Evolutionary conservation across 1,139 yeast species (phyloP).

Genomic region (Kurtzmaniella quercitrusa): DNA sequence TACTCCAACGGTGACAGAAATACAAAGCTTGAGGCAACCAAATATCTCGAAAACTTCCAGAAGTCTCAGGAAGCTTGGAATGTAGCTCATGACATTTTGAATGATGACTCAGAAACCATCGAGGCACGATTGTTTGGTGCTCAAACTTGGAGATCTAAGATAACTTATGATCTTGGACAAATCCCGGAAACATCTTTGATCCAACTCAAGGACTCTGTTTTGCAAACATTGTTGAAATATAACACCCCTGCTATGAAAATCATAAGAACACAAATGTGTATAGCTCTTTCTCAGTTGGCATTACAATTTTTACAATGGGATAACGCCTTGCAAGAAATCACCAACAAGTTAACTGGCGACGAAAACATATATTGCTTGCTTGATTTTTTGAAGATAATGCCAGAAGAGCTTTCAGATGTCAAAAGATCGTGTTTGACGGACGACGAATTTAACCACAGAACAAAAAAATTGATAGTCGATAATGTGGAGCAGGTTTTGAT

Average conservation of each 20-base stretch:
- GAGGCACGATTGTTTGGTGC: conserved; percentile 80
- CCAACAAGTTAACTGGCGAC: conserved; percentile 39
- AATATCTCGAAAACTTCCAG: conserved; percentile 75
- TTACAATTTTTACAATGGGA: conserved; percentile 75
- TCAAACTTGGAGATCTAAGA: conserved; percentile 81
- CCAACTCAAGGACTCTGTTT: conserved; percentile 59
- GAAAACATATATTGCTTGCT: conserved; percentile 30
- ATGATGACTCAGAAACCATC: conserved; percentile 21
- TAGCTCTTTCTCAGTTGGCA: conserved; percentile 78
- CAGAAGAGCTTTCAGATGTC: conserved; percentile 83
- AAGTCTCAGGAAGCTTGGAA: conserved; percentile 74
- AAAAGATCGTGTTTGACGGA: conserved; percentile 77
- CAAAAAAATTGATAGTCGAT: conserved; percentile 55
- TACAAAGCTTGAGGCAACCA: conserved; percentile 58
- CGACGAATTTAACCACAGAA: conserved; percentile 69
- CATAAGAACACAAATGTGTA: conserved; percentile 74
- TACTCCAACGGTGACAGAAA: conserved; percentile 50
- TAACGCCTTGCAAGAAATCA: conserved; percentile 66
- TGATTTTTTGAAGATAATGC: conserved; percentile 80
- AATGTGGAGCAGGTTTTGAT: conserved; percentile 69
- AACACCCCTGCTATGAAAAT: conserved; percentile 41
- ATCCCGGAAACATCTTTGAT: conserved; percentile 47
- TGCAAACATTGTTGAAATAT: conserved; percentile 51
- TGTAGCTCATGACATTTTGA: conserved; percentile 35
- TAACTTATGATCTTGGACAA: conserved; percentile 81